phyloP scores from a whole-genome alignment of 164 flowering plant species.

The Vitis rupestris region DNA sequence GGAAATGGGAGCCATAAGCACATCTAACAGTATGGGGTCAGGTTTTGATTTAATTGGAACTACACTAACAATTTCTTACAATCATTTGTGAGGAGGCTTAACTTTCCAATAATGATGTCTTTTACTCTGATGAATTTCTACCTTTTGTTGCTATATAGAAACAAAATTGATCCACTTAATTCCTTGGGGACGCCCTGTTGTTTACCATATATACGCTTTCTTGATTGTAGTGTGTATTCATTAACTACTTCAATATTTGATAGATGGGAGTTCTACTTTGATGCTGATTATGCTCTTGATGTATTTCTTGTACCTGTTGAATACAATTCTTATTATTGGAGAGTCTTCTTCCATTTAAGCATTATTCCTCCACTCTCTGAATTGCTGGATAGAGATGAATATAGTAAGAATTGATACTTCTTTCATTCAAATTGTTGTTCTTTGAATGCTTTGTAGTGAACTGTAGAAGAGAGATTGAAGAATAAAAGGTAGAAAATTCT shows the following conservation, averaged over 20 bases:
- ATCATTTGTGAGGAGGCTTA: not conserved
- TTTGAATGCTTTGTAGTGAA: not conserved
- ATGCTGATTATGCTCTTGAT: not conserved
- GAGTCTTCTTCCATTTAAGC: not conserved
- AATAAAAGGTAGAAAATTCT: too few species aligned
- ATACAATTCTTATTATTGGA: not conserved
- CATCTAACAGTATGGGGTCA: not conserved
- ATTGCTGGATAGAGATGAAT: not conserved
- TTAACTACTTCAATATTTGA: not conserved
- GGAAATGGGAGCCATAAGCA: not conserved
- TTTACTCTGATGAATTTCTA: not conserved
- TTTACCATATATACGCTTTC: not conserved
- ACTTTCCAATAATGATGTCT: not conserved
- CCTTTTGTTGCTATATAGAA: not conserved
- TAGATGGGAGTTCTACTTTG: not conserved
- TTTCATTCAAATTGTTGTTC: not conserved
- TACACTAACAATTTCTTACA: not conserved
- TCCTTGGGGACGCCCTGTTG: not conserved
- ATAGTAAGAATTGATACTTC: not conserved
- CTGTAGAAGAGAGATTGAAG: too few species aligned
- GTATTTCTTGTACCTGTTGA: not conserved
- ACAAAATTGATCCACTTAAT: not conserved
- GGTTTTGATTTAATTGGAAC: not conserved
- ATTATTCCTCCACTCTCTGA: not conserved
- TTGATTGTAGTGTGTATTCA: not conserved